Evolutionary conservation across 1,139 yeast species (phyloP).

Genomic region (Zygoascus meyerae): DNA sequence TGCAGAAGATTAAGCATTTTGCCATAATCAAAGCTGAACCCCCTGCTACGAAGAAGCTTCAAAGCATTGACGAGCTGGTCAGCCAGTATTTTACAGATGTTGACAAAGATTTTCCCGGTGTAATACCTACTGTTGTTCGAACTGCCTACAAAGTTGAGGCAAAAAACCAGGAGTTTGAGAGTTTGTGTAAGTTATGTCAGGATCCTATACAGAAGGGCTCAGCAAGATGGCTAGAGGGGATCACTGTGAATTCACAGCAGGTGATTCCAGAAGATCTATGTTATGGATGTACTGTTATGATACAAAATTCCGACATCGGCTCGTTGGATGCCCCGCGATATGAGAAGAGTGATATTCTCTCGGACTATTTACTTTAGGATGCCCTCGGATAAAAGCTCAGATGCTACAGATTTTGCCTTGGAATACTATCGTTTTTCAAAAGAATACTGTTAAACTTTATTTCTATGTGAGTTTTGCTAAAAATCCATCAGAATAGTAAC

Average conservation of each 20-base stretch:
- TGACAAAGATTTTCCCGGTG: slow-evolving; percentile 81
- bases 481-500: background rate
- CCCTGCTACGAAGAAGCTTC: slow-evolving; percentile 47
- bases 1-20: slow-evolving; percentile 36
- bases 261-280: slow-evolving; percentile 41
- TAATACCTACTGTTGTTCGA: slow-evolving; percentile 87
- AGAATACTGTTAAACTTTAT: background rate
- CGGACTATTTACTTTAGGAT: slow-evolving; percentile 16
- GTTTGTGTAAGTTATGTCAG: slow-evolving; percentile 29
- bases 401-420: too few species aligned
- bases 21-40: slow-evolving; percentile 18
- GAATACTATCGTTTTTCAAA: background rate
- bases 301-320: slow-evolving; percentile 28
- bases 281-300: slow-evolving; percentile 70
- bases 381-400: background rate
- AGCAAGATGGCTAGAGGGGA: slow-evolving; percentile 61
- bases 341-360: slow-evolving; percentile 16
- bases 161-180: slow-evolving; percentile 8
- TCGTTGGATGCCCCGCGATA: slow-evolving; percentile 22
- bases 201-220: slow-evolving; percentile 43
- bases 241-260: slow-evolving; percentile 46
- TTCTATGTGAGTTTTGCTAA: background rate
- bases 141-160: slow-evolving; percentile 72
- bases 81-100: slow-evolving; percentile 65
- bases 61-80: slow-evolving; percentile 77